Base-by-base conservation (phyloP, 768 basidiomycete species). In the Tubosaeta sp. region DNA sequence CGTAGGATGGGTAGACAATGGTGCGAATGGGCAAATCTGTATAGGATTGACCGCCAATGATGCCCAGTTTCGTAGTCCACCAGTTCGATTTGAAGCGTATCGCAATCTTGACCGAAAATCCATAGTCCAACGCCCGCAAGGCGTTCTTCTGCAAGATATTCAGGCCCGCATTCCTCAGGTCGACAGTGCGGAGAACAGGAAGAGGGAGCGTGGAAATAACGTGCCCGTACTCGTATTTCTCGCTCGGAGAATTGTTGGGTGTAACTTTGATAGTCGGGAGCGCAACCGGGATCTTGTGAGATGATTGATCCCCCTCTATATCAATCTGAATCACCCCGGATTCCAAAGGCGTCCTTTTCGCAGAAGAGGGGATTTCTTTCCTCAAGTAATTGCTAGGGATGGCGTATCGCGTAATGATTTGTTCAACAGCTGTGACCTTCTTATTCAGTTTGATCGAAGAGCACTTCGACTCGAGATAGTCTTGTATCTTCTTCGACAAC, bases 1-100 rank as follows among this genome's bases (percentile, higher is more conserved):
- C 72, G 16, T 71, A 72, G 1, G 76, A 78, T 0, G 77, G 77
- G 55, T 77, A 77, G 4, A 78, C 71, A 43, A 75, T 62, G 0
- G 67, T 71, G 31, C 74, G 69, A 17, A 74, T 57, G 5, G 71
- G 72, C 17, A 67, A 58, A 56, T 77, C 77, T 1, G 75, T 79
- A 54, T 53, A 67, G 5, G 74, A 68, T 53, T 71, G 70, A 1
- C 77, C 76, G 4, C 77, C 76, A 6, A 68, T 47, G 26, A 74
- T 72, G 38, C 60, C 57, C 35, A 70, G 32, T 27, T 52, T 54
- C 1, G 55, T 66, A n/a, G 60, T 69, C 77, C 77, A 79, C 77
- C 78, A 79, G 3, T 66, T 51, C 1, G 65, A 59, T 52, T 65
- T 64, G 64, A 79, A 79, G 49, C 71, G 69, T 35, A 79, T 44